These are phyloP conservation scores for Cutaneotrichosporon dermatis DNA, from an alignment of 1,284 basidiomycete species.

Conservation along the genomic window DNA sequence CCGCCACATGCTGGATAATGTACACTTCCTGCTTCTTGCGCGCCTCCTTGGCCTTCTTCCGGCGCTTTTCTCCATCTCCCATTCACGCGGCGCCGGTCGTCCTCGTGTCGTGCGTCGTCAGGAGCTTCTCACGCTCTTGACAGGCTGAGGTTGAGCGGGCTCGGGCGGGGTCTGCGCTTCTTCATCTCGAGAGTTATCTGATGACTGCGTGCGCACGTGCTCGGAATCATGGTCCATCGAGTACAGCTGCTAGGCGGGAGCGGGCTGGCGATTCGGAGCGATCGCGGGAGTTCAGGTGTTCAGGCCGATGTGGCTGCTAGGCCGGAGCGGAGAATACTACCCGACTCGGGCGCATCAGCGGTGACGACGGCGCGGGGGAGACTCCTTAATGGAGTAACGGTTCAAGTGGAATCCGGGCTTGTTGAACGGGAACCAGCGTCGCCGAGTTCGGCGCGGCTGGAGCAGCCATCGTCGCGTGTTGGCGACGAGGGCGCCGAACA, in stretches of 20 bases:
- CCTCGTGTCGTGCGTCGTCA: conserved; percentile 44
- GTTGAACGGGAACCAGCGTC: conserved; percentile 53
- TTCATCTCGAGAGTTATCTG: conserved; percentile 28
- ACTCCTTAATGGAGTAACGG: conserved; percentile 2
- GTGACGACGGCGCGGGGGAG: background rate
- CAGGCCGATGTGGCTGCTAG: background rate
- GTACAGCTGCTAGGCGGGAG: conserved; percentile 1
- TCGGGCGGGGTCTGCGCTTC: conserved; percentile 34
- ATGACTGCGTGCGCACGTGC: conserved; percentile 16
- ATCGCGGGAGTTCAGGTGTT: conserved; percentile 2
- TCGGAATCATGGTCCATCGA: background rate
- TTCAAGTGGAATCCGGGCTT: conserved; percentile 3
- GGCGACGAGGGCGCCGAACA: conserved; percentile 68
- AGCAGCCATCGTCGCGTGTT: conserved; percentile 63
- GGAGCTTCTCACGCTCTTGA: conserved; percentile 1
- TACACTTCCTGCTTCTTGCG: conserved; percentile 50
- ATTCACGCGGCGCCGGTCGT: conserved; percentile 46
- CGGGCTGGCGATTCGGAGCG: conserved; percentile 17
- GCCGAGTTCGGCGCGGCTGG: conserved; percentile 56
- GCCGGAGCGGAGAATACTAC: conserved; percentile 6
- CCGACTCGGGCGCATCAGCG: background rate
- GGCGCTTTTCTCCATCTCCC: conserved; percentile 53
- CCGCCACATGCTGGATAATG: conserved; percentile 84
- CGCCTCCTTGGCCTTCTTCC: conserved; percentile 54
- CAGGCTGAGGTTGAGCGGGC: background rate